A percentile compares a stretch with the other conserved stretches of the same genome.
Evolutionary conservation across 306 rosid genomes (phyloP).

Genomic region (Cicer arietinum): DNA sequence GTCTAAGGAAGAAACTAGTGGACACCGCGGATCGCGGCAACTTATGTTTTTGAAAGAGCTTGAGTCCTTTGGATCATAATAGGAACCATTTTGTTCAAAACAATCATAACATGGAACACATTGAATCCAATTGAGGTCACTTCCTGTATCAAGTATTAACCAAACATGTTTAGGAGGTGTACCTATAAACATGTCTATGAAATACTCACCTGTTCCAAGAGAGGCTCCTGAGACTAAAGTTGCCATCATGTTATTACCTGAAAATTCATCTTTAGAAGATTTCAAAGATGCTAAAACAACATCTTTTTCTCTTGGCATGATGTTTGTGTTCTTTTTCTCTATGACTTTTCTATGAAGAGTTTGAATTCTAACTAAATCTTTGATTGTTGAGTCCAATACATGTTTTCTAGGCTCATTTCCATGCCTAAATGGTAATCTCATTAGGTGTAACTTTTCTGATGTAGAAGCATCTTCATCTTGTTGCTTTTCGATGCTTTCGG

Average conservation of each 20-base stretch:
- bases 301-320: slow-evolving; percentile 31
- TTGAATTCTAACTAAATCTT: slow-evolving; percentile 68
- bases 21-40: slow-evolving; percentile 63
- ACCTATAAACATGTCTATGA: slow-evolving; percentile 76
- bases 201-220: slow-evolving; percentile 81
- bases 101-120: slow-evolving; percentile 78
- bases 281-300: too few species aligned
- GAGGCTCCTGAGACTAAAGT: slow-evolving; percentile 73
- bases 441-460: slow-evolving; percentile 56
- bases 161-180: slow-evolving; percentile 85
- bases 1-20: slow-evolving; percentile 64
- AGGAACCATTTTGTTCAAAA: slow-evolving; percentile 71
- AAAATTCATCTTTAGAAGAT: slow-evolving; percentile 38
- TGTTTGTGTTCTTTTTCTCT: slow-evolving; percentile 65
- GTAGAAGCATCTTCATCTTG: slow-evolving; percentile 25
- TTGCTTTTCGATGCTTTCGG: background rate
- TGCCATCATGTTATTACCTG: slow-evolving; percentile 58
- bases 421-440: slow-evolving; percentile 42
- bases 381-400: slow-evolving; percentile 49
- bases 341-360: slow-evolving; percentile 62
- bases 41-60: slow-evolving; percentile 59
- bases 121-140: slow-evolving; percentile 85
- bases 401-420: slow-evolving; percentile 52
- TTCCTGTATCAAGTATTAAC: slow-evolving; percentile 76
- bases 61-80: slow-evolving; percentile 67